Percentiles rank a stretch among this genome's conserved stretches.
Conservation (phyloP, 176 grass and related monocot species). For the Stipa capillata region DNA sequence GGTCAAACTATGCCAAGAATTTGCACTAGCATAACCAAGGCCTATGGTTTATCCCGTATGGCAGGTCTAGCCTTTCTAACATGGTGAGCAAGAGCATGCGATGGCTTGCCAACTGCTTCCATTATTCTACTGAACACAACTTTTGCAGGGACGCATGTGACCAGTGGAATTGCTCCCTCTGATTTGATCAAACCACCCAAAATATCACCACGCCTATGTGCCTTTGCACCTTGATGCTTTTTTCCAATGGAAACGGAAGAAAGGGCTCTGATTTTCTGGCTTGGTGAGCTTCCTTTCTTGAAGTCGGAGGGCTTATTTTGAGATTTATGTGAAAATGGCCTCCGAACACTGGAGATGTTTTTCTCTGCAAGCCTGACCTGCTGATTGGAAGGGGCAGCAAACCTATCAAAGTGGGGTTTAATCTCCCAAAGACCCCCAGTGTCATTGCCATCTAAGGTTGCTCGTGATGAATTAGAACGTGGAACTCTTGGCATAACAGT, state of each 20-base stretch:
- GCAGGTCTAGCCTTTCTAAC: slow-evolving; percentile 34
- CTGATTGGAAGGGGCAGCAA: slow-evolving; percentile 12
- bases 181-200: slow-evolving; percentile 56
- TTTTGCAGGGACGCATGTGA: slow-evolving; percentile 73
- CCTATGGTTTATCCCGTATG: slow-evolving; percentile 28
- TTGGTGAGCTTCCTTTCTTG: slow-evolving; percentile 43
- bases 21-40: not conserved
- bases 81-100: slow-evolving; percentile 22
- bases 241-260: slow-evolving; percentile 33
- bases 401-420: slow-evolving; percentile 2
- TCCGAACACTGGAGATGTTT: not conserved
- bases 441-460: slow-evolving; percentile 28
- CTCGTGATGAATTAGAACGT: slow-evolving; percentile 32
- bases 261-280: slow-evolving; percentile 47
- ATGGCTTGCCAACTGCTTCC: slow-evolving; percentile 67
- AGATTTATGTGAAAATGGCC: slow-evolving; percentile 19
- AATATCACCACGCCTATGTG: slow-evolving; percentile 26
- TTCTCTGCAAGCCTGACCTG: slow-evolving; percentile 8
- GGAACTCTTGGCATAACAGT: slow-evolving; percentile 73
- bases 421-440: slow-evolving; percentile 16
- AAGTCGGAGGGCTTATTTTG: slow-evolving; percentile 41
- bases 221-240: slow-evolving; percentile 16
- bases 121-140: slow-evolving; percentile 77
- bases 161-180: slow-evolving; percentile 41
- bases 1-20: slow-evolving; percentile 4